Base-by-base conservation (phyloP, 1,284 basidiomycete species). In the Lentinus polychrous region DNA sequence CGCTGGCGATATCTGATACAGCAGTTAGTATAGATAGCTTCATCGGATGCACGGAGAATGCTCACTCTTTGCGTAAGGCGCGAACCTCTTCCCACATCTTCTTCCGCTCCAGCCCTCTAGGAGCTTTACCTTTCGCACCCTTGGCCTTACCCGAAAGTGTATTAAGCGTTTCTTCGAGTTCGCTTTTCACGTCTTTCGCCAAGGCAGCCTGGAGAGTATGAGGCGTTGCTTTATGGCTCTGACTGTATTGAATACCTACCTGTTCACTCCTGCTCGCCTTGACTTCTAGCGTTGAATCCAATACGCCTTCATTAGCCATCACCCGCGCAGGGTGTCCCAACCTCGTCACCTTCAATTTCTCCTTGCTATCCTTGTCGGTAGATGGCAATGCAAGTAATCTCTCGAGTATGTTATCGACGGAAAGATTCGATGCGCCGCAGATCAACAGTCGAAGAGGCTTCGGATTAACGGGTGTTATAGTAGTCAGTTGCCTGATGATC, bases 251-350 rank as follows among this genome's bases (percentile, higher is more conserved):
- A 23, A 24, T 36, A 51, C 59, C 23, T 34, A 79, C 83, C 68
- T 86, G 79, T 50, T 94, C 91, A 23, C 87, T 89, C 45, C 83
- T 73, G 3, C 79, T 76, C 0, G 91, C 85, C 59, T 94, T 86
- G 17, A 84, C 84, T 60, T 99, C 95, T n/a, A 98, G 71, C 0
- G 95, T 98, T 0, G 85, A 74, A 4, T 80, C 74, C 10, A 93
- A 68, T 2, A 97, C 74, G 14, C 73, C 72, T 65, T 82, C 68
- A 24, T 78, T 71, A 0, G 83, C 74, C 70, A 96, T 85, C 0
- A 99, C 87, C 11, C 95, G 79, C 0, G 96, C 95, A 0, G 95
- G 95, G 64, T 99, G 94, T 0, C 93, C 93, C 8, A 96, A 75
- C 11, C 94, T 78, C 1, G 92, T 91, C 6, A 92, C 71, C 58